A percentile compares a stretch with the other conserved stretches of the same genome.
phyloP scores from a whole-genome alignment of 345 rosid species.

The Adansonia digitata region DNA sequence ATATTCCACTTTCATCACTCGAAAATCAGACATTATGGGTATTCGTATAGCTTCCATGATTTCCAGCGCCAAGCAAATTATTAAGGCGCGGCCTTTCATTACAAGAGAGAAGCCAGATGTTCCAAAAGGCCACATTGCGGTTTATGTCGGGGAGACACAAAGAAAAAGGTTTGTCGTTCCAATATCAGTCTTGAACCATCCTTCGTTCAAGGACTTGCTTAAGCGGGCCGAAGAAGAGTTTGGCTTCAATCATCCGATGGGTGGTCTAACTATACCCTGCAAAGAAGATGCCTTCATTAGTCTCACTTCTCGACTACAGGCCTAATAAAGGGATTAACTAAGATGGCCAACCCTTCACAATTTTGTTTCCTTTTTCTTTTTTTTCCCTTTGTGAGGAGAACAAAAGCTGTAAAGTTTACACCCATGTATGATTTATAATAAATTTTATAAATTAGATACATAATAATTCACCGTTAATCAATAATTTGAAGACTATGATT shows the following conservation, averaged over 20 bases:
- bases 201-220: constrained; percentile 32
- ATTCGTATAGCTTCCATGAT: constrained; percentile 1
- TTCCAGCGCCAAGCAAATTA: constrained; percentile 3
- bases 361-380: neutral
- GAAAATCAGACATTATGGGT: neutral
- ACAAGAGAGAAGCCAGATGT: neutral
- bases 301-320: constrained; percentile 24
- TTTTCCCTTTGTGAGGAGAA: neutral
- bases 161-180: constrained; percentile 29
- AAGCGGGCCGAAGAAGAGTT: constrained; percentile 33
- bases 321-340: neutral
- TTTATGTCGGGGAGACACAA: constrained; percentile 33
- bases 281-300: constrained; percentile 25
- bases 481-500: no score
- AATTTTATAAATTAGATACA: no score
- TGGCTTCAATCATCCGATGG: constrained; percentile 36
- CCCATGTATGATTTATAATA: no score
- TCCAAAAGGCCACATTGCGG: constrained; percentile 12
- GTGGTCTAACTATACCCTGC: constrained; percentile 36
- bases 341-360: neutral
- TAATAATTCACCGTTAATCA: no score
- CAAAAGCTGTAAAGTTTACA: neutral
- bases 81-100: neutral
- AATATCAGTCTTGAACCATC: constrained; percentile 28
- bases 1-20: neutral